Evolutionary conservation across 179 eudicot genomes (phyloP), one percentile per base, ranked within the genome.

Genomic region (Drosera spatulata): DNA sequence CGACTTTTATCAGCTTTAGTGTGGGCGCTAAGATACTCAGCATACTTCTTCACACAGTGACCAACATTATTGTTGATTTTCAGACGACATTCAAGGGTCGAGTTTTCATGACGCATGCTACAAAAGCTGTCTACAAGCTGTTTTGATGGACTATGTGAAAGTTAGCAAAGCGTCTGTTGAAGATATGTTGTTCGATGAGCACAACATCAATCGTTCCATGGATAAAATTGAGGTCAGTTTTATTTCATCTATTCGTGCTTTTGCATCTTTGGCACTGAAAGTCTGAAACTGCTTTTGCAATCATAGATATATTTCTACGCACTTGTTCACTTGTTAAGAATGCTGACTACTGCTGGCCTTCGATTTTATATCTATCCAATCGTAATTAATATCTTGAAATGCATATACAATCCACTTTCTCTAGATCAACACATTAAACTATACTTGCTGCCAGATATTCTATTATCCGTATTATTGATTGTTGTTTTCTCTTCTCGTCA

Each of bases 141-240:
- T 91, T 76, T 72, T 88, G 75, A 73, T 95, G 1, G 98, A 91
- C 71, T 91, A 82, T 78, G 91, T 88, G 43, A 88, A 91, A 91
- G 98, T 91, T 62, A 91, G 96, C 86, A 91, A 91, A 73, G 95
- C 88, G 48, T 88, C 98, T 57, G 96, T 85, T 66, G 98, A 91
- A 69, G 98, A 91, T 65, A 91, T 91, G 98, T 46, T 88, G 65
- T 91, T 44, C 61, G 91, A 88, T 70, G 98, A 91, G 76, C 91
- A 88, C 66, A 95, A 91, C 71, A 88, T 91, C 56, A 75, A 82
- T 71, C 91, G 91, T 14, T 91, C 98, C 47, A 91, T 91, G 98
- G 96, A 91, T 58, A 91, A 81, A 74, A 88, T 91, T 63, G 98
- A 91, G 87, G 98, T 88, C 37, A 53, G 71, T 50, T 55, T 51